Conservation (phyloP, 441 rosid genomes). For the Macaranga tanarius region DNA sequence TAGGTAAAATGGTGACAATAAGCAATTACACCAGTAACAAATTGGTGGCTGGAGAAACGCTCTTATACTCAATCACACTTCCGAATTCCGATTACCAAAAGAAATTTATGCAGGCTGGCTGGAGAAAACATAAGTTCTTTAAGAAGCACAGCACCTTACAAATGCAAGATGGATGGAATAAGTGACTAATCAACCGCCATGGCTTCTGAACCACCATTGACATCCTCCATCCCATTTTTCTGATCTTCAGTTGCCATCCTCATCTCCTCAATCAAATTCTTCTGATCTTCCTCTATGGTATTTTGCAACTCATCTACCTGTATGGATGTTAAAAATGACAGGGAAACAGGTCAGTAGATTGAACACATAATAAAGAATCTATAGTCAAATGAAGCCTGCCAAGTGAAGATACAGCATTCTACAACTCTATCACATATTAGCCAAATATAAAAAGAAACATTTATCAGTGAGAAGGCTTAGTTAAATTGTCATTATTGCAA, state of each 20-base stretch:
- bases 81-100: background rate
- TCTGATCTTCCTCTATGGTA: slow-evolving; percentile 65
- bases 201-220: slow-evolving; percentile 51
- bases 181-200: slow-evolving; percentile 64
- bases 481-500: background rate
- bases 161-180: slow-evolving; percentile 15
- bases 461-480: background rate
- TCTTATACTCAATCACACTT: background rate
- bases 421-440: background rate
- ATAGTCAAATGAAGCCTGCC: background rate
- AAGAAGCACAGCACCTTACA: slow-evolving; percentile 13
- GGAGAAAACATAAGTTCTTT: background rate
- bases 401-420: slow-evolving; percentile 3
- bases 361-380: background rate
- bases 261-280: slow-evolving; percentile 56
- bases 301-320: slow-evolving; percentile 91
- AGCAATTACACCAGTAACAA: background rate
- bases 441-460: background rate
- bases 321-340: background rate
- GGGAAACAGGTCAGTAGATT: background rate
- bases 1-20: too few species aligned
- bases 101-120: background rate
- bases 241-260: slow-evolving; percentile 62
- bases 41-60: background rate
- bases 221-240: slow-evolving; percentile 55